These are phyloP conservation scores for Tulasnella sp. DNA, from an alignment of 768 basidiomycete genomes.

Conservation along the genomic window DNA sequence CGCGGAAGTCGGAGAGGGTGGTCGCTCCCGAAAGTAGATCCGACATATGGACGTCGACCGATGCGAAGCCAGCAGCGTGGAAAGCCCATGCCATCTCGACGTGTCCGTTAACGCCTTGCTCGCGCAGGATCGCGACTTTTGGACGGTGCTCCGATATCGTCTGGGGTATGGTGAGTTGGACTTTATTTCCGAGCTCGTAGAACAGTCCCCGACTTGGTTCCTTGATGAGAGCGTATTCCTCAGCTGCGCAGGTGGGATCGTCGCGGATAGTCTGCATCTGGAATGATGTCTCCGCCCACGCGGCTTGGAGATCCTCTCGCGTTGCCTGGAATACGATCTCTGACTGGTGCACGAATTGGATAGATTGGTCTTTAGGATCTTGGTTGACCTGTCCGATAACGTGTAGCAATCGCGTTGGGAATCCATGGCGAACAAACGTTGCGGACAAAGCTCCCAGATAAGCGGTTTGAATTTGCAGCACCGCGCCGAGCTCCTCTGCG, in stretches of 20 bases:
- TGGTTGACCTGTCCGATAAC: constrained; percentile 56
- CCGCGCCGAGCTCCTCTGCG: constrained; percentile 93
- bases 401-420: constrained; percentile 68
- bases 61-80: constrained; percentile 84
- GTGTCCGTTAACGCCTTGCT: constrained; percentile 98
- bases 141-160: constrained; percentile 38
- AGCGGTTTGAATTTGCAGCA: constrained; percentile 67
- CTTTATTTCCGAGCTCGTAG: constrained; percentile 59
- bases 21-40: constrained; percentile 71
- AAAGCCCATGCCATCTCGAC: constrained; percentile 99
- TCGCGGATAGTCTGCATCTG: constrained; percentile 86
- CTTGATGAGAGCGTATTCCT: constrained; percentile 73
- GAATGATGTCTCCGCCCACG: constrained; percentile 94
- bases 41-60: constrained; percentile 96
- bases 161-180: constrained; percentile 21
- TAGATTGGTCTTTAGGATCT: constrained; percentile 37
- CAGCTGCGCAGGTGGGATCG: constrained; percentile 56
- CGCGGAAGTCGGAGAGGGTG: constrained; percentile 59
- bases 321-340: constrained; percentile 49
- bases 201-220: constrained; percentile 54
- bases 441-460: constrained; percentile 44
- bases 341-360: constrained; percentile 47
- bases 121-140: constrained; percentile 87
- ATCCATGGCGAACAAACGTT: constrained; percentile 55
- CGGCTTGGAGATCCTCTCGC: constrained; percentile 60